A percentile compares a stretch with the other conserved stretches of the same genome.
These are phyloP conservation scores for Globisporangium carolinianum DNA, from an alignment of 352 stramenopile genomes.

Conservation along the genomic window DNA sequence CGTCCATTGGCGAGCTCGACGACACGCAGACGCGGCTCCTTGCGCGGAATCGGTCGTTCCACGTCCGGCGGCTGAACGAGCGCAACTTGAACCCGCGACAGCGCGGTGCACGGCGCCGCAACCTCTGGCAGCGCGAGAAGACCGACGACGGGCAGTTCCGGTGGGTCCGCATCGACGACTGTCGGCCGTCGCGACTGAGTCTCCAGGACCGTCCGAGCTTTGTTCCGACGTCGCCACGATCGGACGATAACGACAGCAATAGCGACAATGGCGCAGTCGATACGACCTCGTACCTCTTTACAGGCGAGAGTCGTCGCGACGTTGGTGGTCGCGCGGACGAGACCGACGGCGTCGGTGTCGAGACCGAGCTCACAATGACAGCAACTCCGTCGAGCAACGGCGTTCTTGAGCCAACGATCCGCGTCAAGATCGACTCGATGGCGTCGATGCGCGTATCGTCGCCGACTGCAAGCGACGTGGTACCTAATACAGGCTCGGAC, in stretches of 20 bases:
- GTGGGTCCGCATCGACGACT: constrained; percentile 71
- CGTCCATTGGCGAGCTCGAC: constrained; percentile 22
- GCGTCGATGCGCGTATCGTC: constrained; percentile 8
- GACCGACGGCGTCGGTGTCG: constrained; percentile 28
- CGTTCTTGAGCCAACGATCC: constrained; percentile 45
- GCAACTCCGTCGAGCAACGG: constrained; percentile 24
- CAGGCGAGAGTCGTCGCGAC: constrained; percentile 10
- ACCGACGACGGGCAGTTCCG: constrained; percentile 66
- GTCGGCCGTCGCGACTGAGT: constrained; percentile 56
- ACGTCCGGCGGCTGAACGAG: constrained; percentile 71
- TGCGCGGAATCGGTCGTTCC: constrained; percentile 65
- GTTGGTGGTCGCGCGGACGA: constrained; percentile 9
- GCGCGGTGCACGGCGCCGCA: constrained; percentile 54
- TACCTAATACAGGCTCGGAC: not conserved
- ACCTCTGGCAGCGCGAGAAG: constrained; percentile 76
- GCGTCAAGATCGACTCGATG: constrained; percentile 22
- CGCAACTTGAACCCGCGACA: constrained; percentile 80
- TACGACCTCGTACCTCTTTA: constrained; percentile 22
- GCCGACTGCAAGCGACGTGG: not conserved
- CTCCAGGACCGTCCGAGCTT: constrained; percentile 7
- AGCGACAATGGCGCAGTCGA: constrained; percentile 18
- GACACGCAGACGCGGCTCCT: constrained; percentile 33
- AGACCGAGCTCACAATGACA: constrained; percentile 71
- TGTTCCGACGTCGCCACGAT: constrained; percentile 8
- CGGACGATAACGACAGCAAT: not conserved